Evolutionary conservation across 371 early-diverging fungal species (phyloP).

Genomic region (Neoconidiobolus thromboides): DNA sequence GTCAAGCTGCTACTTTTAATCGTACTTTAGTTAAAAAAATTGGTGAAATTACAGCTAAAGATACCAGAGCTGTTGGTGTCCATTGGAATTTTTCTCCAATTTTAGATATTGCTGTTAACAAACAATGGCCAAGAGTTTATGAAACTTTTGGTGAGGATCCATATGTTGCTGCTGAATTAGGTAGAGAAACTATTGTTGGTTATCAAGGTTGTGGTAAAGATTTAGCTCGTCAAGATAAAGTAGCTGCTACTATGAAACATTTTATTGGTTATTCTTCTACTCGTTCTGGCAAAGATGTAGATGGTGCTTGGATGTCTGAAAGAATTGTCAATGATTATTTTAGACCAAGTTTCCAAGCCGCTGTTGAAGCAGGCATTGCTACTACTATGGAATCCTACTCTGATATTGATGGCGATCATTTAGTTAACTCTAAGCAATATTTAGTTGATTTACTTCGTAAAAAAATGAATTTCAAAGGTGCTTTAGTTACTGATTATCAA

Average conservation of each 20-base stretch:
- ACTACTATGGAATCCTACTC: slow-evolving; percentile 47
- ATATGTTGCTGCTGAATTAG: slow-evolving; percentile 28
- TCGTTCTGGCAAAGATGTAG: slow-evolving; percentile 35
- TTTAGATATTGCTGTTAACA: slow-evolving; percentile 35
- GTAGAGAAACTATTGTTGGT: slow-evolving; percentile 26
- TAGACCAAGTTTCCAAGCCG: slow-evolving; percentile 40
- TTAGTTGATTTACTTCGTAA: slow-evolving; percentile 29
- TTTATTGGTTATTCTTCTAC: slow-evolving; percentile 25
- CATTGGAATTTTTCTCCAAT: slow-evolving; percentile 47
- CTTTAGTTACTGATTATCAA: slow-evolving; percentile 43
- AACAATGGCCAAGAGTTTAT: slow-evolving; percentile 47
- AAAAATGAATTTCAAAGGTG: slow-evolving; percentile 32
- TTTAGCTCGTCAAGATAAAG: slow-evolving; percentile 14
- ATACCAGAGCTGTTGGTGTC: slow-evolving; percentile 25
- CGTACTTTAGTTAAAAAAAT: slow-evolving; percentile 16
- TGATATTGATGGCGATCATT: slow-evolving; percentile 38
- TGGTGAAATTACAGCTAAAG: slow-evolving; percentile 25
- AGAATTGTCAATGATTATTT: slow-evolving; percentile 36
- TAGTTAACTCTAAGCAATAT: slow-evolving; percentile 29
- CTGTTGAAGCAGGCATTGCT: slow-evolving; percentile 38
- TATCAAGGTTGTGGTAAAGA: slow-evolving; percentile 31
- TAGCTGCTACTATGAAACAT: slow-evolving; percentile 30
- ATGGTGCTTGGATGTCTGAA: slow-evolving; percentile 30
- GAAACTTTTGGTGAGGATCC: slow-evolving; percentile 38
- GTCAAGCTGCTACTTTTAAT: slow-evolving; percentile 26